phyloP scores from a whole-genome alignment of 352 stramenopile genomes.

The Globisporangium spinosum region DNA sequence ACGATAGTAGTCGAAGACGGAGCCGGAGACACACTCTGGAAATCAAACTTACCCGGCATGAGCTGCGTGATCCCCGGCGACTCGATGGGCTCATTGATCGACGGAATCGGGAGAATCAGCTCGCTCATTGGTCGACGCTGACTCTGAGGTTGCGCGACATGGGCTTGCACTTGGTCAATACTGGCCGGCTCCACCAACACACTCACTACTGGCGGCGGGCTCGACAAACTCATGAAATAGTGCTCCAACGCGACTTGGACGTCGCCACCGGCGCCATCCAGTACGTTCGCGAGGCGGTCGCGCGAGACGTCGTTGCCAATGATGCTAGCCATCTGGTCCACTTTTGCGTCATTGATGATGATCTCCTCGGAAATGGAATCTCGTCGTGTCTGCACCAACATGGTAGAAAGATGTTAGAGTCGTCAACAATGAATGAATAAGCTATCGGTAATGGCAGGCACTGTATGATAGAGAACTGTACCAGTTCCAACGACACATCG shows the following conservation, averaged over 20 bases:
- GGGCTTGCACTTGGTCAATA: constrained; percentile 25
- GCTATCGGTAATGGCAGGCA: background rate
- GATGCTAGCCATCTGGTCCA: constrained; percentile 85
- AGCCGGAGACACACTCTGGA: constrained; percentile 6
- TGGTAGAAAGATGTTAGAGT: background rate
- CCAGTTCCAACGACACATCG: constrained; percentile 15
- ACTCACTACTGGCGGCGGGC: background rate
- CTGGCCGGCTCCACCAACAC: constrained; percentile 3
- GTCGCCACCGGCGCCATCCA: constrained; percentile 77
- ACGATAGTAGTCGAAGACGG: background rate
- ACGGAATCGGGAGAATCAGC: constrained; percentile 68
- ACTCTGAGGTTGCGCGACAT: constrained; percentile 33
- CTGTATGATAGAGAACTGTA: background rate
- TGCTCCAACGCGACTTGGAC: constrained; percentile 86
- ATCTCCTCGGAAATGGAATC: constrained; percentile 72
- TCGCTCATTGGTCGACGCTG: constrained; percentile 56
- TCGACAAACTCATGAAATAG: constrained; percentile 86
- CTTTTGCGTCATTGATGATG: constrained; percentile 59
- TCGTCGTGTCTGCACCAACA: constrained; percentile 24
- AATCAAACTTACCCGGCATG: constrained; percentile 16
- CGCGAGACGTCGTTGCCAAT: constrained; percentile 71
- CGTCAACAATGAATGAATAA: background rate
- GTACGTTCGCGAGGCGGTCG: constrained; percentile 62
- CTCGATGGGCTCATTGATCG: constrained; percentile 26
- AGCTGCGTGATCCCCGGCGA: constrained; percentile 18